Percentiles rank a stretch among this genome's conserved stretches.
Evolutionary conservation across 495 filamentous ascomycete genomes (phyloP).

Genomic region (Podospora appendiculata): DNA sequence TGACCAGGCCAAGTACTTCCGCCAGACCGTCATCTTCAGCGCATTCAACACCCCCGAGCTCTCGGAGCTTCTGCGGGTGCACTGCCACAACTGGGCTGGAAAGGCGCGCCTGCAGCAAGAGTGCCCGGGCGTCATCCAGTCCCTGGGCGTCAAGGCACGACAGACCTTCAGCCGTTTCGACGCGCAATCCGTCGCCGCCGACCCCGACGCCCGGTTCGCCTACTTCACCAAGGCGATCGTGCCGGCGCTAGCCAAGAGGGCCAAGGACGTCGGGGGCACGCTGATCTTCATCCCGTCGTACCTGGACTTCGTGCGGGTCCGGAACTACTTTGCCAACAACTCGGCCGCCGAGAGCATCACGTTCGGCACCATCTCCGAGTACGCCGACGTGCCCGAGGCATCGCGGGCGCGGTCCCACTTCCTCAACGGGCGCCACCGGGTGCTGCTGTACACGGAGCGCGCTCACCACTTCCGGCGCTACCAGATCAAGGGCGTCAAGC

Average conservation of each 20-base stretch:
- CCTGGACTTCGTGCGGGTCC: conserved; percentile 85
- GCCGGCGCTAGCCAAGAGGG: conserved; percentile 58
- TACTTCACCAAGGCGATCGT: conserved; percentile 78
- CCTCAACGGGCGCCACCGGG: conserved; percentile 66
- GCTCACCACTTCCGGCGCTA: conserved; percentile 92
- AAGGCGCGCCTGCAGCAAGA: conserved; percentile 60
- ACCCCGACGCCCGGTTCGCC: conserved; percentile 86
- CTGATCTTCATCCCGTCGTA: conserved; percentile 87
- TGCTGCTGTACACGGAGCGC: conserved; percentile 86
- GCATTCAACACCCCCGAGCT: conserved; percentile 86
- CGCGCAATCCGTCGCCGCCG: conserved; percentile 52
- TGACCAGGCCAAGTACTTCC: conserved; percentile 66
- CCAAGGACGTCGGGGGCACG: conserved; percentile 48
- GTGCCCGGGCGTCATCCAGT: conserved; percentile 60
- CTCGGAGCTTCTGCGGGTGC: conserved; percentile 64
- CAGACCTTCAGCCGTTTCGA: conserved; percentile 93
- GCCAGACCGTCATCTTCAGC: conserved; percentile 74
- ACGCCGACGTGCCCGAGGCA: conserved; percentile 66
- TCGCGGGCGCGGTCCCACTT: conserved; percentile 84
- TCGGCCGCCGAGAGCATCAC: conserved; percentile 58
- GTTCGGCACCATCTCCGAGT: conserved; percentile 84
- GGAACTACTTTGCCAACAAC: conserved; percentile 82
- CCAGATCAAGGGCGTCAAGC: conserved; percentile 66
- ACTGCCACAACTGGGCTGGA: conserved; percentile 73
- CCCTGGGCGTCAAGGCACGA: conserved; percentile 58